Conservation (phyloP, 148 eudicot genomes). For the Rhododendron mucronatum region DNA sequence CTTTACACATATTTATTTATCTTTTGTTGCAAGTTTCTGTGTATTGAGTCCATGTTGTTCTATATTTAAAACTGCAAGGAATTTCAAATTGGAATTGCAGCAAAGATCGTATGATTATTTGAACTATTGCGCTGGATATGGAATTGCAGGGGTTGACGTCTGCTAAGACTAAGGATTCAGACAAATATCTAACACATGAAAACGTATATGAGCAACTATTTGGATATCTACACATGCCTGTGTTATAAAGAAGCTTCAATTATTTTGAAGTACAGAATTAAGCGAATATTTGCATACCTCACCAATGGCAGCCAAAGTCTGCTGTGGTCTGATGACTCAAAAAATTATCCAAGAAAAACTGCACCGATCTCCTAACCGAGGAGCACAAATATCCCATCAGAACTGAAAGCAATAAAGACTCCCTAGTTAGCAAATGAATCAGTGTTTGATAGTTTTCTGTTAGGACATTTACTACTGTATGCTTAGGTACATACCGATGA, state of each 20-base stretch:
- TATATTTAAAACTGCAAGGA: background rate
- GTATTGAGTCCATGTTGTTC: background rate
- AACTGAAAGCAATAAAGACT: conserved; percentile 2
- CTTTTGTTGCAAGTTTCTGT: background rate
- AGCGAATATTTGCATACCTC: conserved; percentile 48
- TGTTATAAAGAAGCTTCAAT: background rate
- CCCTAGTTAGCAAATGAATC: background rate
- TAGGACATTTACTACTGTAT: conserved; percentile 6
- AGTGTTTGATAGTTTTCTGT: background rate
- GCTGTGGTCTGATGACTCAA: conserved; percentile 79
- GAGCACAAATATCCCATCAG: conserved; percentile 5
- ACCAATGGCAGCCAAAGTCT: conserved; percentile 89
- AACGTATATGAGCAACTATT: background rate
- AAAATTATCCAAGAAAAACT: conserved; percentile 85
- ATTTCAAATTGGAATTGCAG: background rate
- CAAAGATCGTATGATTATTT: background rate
- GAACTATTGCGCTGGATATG: background rate
- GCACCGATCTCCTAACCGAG: conserved; percentile 91
- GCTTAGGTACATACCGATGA: conserved; percentile 54
- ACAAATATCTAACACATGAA: background rate
- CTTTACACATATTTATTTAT: background rate
- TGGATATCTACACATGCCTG: background rate
- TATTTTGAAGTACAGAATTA: background rate
- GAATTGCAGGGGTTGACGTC: conserved; percentile 26
- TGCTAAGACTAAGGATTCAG: conserved; percentile 20